Evolutionary conservation across 2,329 filamentous ascomycete species (phyloP).

Genomic region (Hortaea sp.): DNA sequence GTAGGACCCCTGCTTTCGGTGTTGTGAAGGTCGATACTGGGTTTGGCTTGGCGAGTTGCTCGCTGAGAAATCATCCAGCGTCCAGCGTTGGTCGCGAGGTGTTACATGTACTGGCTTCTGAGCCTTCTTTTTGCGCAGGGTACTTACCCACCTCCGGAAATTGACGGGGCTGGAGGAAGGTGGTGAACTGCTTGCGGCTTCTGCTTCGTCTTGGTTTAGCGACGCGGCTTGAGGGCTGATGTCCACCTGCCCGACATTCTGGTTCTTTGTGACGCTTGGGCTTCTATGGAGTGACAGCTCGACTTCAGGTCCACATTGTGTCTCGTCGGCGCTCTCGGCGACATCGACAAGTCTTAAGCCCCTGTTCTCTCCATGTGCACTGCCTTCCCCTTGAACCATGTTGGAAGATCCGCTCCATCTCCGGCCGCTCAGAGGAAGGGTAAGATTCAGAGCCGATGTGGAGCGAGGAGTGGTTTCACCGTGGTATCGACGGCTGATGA

Average conservation of each 20-base stretch:
- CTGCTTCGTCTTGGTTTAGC: neutral
- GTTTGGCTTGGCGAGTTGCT: slow-evolving; percentile 6
- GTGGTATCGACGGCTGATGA: slow-evolving; percentile 7
- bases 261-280: no score
- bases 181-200: neutral
- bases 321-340: slow-evolving; percentile 6
- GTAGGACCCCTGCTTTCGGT: slow-evolving; percentile 46
- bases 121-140: slow-evolving; percentile 49
- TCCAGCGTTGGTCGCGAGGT: slow-evolving; percentile 26
- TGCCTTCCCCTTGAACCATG: slow-evolving; percentile 5
- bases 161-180: slow-evolving; percentile 27
- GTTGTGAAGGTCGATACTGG: slow-evolving; percentile 10
- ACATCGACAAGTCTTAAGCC: slow-evolving; percentile 6
- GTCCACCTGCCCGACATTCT: neutral
- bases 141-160: slow-evolving; percentile 66
- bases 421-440: slow-evolving; percentile 4
- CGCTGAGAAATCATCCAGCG: slow-evolving; percentile 27
- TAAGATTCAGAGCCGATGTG: slow-evolving; percentile 2
- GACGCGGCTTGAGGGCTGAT: no score
- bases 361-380: neutral
- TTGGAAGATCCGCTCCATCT: slow-evolving; percentile 9
- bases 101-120: slow-evolving; percentile 31
- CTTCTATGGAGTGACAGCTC: neutral
- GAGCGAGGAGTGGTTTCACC: neutral
- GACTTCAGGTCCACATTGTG: slow-evolving; percentile 1